Evolutionary conservation across 371 early-diverging fungal genomes (phyloP).

Genomic region (Dichotomocladium elegans): DNA sequence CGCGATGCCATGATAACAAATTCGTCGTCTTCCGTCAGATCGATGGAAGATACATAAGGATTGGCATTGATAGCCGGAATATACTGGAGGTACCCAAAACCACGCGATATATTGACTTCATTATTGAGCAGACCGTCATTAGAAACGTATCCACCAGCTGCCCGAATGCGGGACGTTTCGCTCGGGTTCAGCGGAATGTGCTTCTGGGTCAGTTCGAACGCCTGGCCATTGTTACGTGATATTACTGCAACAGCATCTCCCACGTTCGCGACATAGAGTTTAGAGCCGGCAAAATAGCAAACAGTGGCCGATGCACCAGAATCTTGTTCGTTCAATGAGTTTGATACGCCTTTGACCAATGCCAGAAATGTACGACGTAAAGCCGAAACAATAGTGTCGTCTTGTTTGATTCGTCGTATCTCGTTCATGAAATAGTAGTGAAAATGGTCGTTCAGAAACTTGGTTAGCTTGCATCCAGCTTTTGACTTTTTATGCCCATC

Average conservation of each 20-base stretch:
- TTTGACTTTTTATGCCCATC: slow-evolving; percentile 65
- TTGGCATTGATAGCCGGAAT: slow-evolving; percentile 83
- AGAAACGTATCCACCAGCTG: slow-evolving; percentile 78
- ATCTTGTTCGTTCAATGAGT: slow-evolving; percentile 39
- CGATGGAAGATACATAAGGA: slow-evolving; percentile 70
- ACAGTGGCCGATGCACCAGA: slow-evolving; percentile 69
- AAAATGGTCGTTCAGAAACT: slow-evolving; percentile 70
- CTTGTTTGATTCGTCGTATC: slow-evolving; percentile 52
- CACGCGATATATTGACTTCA: slow-evolving; percentile 68
- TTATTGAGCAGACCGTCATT: slow-evolving; percentile 69
- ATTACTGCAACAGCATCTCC: slow-evolving; percentile 87
- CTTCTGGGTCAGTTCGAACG: slow-evolving; percentile 68
- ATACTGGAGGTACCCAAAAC: slow-evolving; percentile 83
- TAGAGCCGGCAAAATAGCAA: slow-evolving; percentile 73
- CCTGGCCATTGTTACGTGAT: slow-evolving; percentile 71
- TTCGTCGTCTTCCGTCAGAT: slow-evolving; percentile 82
- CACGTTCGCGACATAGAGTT: slow-evolving; percentile 84
- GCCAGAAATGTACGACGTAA: slow-evolving; percentile 72
- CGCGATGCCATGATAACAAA: slow-evolving; percentile 83
- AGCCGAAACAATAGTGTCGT: slow-evolving; percentile 58
- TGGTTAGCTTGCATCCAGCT: slow-evolving; percentile 55
- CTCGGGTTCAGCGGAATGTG: slow-evolving; percentile 68
- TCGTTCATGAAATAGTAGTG: slow-evolving; percentile 66
- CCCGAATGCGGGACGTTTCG: slow-evolving; percentile 73
- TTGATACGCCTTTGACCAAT: slow-evolving; percentile 47